A percentile compares a stretch with the other conserved stretches of the same genome.
Conservation (phyloP, 2,329 filamentous ascomycete genomes). For the Scedosporium apiospermum region DNA sequence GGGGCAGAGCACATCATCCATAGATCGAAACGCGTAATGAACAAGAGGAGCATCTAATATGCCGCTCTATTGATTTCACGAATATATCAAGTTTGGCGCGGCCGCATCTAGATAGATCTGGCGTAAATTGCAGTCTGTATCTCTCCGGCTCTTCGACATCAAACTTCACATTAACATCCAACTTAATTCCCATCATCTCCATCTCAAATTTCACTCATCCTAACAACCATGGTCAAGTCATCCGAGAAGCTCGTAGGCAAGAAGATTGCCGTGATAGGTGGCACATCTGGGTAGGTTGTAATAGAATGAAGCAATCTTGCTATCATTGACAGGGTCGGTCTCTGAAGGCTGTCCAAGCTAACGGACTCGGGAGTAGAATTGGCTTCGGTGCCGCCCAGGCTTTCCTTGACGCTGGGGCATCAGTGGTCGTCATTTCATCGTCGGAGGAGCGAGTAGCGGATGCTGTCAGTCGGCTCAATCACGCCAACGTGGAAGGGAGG, state of each 20-base stretch:
- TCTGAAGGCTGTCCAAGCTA: neutral
- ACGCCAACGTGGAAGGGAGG: slow-evolving; percentile 15
- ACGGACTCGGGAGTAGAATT: slow-evolving; percentile 17
- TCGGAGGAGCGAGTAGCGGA: slow-evolving; percentile 18
- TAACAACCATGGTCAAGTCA: neutral
- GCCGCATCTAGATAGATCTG: neutral
- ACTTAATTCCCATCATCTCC: neutral
- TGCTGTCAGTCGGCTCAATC: slow-evolving; percentile 19
- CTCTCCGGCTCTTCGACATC: neutral
- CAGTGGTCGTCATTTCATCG: slow-evolving; percentile 24
- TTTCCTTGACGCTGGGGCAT: slow-evolving; percentile 24
- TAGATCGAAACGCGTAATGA: neutral
- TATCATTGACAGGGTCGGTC: neutral
- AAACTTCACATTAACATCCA: neutral
- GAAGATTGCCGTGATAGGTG: slow-evolving; percentile 25
- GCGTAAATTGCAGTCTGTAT: neutral
- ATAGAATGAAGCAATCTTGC: neutral
- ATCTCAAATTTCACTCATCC: too few species aligned
- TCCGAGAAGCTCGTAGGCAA: slow-evolving; percentile 23
- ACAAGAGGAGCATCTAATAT: neutral
- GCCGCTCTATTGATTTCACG: neutral
- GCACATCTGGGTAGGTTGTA: slow-evolving; percentile 21
- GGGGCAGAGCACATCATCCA: neutral
- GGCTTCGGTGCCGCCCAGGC: slow-evolving; percentile 27
- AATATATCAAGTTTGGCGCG: neutral